Evolutionary conservation across 179 eudicot genomes (phyloP).

Genomic region (Amaranthus tricolor): DNA sequence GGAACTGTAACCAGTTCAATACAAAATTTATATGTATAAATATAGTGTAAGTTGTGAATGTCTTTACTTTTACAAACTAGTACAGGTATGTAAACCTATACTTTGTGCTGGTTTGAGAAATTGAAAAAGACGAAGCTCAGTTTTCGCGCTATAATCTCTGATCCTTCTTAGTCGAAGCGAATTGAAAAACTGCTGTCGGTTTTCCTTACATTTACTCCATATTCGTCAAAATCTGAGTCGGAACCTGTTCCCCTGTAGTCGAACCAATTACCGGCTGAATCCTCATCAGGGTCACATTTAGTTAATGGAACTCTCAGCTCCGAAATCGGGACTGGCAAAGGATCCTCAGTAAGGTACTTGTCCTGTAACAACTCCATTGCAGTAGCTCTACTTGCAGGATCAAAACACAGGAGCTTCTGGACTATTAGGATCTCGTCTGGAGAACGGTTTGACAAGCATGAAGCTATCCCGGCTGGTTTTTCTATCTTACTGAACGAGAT

Average conservation of each 20-base stretch:
- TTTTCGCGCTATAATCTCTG: not conserved
- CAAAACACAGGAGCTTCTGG: constrained; percentile 66
- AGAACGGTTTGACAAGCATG: constrained; percentile 53
- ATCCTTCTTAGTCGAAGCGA: constrained; percentile 47
- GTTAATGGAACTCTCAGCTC: constrained; percentile 66
- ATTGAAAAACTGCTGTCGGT: constrained; percentile 61
- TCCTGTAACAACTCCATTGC: constrained; percentile 88
- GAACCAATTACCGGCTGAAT: constrained; percentile 46
- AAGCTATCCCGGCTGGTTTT: constrained; percentile 62
- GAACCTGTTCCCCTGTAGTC: constrained; percentile 50
- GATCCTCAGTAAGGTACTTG: constrained; percentile 76
- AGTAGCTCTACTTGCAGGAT: constrained; percentile 83
- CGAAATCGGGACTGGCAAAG: constrained; percentile 62
- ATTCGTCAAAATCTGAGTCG: constrained; percentile 80
- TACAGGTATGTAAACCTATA: too few species aligned
- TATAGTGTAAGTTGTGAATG: too few species aligned
- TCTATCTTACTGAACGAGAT: constrained; percentile 63
- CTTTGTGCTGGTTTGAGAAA: too few species aligned
- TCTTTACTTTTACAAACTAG: too few species aligned
- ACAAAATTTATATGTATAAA: too few species aligned
- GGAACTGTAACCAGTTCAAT: too few species aligned
- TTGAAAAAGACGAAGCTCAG: too few species aligned
- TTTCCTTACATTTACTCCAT: constrained; percentile 42
- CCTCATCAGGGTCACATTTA: constrained; percentile 42
- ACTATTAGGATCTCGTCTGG: constrained; percentile 63